A percentile compares a stretch with the other conserved stretches of the same genome.
Evolutionary conservation across 2,329 filamentous ascomycete genomes (phyloP).

Genomic region (Aureobasidium sp.): DNA sequence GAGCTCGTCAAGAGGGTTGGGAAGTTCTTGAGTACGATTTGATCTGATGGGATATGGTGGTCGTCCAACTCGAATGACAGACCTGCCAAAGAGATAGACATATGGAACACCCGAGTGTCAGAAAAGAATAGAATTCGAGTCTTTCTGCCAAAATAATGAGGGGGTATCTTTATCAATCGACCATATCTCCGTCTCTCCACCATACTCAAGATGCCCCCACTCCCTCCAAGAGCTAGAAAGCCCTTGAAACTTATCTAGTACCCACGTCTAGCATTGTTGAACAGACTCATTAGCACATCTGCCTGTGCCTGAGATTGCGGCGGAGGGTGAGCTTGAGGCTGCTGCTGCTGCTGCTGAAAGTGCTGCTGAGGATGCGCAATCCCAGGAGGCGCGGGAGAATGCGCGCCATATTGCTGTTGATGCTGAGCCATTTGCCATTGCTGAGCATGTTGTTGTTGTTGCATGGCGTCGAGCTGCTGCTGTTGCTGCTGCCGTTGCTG

Average conservation of each 20-base stretch:
- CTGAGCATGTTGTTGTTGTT: background rate
- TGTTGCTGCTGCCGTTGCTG: constrained; percentile 2
- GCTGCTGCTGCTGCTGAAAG: background rate
- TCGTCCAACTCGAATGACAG: too few species aligned
- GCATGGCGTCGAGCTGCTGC: background rate
- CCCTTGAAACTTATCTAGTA: background rate
- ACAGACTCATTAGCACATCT: constrained; percentile 9
- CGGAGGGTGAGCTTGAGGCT: background rate
- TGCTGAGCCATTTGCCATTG: background rate
- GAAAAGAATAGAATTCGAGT: background rate
- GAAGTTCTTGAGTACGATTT: constrained; percentile 32
- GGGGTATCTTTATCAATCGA: background rate
- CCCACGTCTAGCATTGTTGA: constrained; percentile 11
- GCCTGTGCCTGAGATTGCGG: background rate
- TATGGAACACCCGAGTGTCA: background rate
- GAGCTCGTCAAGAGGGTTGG: constrained; percentile 46
- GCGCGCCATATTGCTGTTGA: background rate
- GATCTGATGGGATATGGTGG: background rate
- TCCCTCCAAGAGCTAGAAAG: background rate
- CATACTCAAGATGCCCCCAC: background rate
- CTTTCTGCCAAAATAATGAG: background rate
- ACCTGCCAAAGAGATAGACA: too few species aligned
- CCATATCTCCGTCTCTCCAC: background rate
- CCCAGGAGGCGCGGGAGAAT: background rate
- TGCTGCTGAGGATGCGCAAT: background rate